Evolutionary conservation across 192 early-diverging fungal species (phyloP).

Genomic region (Umbelopsis sp.): DNA sequence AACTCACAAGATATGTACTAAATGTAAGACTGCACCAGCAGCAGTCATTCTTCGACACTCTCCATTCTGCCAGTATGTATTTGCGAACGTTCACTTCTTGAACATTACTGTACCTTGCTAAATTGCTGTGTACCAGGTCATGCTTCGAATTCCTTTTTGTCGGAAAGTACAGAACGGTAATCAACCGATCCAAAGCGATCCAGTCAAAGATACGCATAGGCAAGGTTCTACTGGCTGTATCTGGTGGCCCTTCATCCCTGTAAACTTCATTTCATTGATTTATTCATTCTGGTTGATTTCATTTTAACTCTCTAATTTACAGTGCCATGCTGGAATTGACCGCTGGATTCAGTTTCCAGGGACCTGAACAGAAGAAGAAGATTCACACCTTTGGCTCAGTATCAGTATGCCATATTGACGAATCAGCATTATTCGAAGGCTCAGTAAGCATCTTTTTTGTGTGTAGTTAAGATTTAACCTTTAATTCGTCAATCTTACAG

Average conservation of each 20-base stretch:
- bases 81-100: background rate
- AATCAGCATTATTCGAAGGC: conserved; percentile 56
- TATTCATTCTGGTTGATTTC: background rate
- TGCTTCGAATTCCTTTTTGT: conserved; percentile 74
- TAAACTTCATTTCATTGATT: conserved; percentile 28
- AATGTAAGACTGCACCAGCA: conserved; percentile 74
- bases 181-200: conserved; percentile 54
- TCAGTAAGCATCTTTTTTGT: conserved; percentile 16
- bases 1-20: conserved; percentile 53
- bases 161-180: conserved; percentile 67
- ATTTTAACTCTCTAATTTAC: background rate
- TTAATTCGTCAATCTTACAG: conserved; percentile 2
- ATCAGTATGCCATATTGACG: conserved; percentile 81
- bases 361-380: conserved; percentile 58
- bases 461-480: background rate
- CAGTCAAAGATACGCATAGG: conserved; percentile 30
- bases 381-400: conserved; percentile 60
- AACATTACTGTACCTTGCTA: background rate
- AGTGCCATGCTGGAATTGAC: conserved; percentile 70
- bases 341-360: conserved; percentile 56
- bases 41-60: conserved; percentile 68
- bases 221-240: conserved; percentile 79
- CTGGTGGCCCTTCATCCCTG: conserved; percentile 84
- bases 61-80: conserved; percentile 74
- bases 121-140: conserved; percentile 34